Conservation (phyloP, 192 early-diverging fungal species). For the Coemansia sp. region DNA sequence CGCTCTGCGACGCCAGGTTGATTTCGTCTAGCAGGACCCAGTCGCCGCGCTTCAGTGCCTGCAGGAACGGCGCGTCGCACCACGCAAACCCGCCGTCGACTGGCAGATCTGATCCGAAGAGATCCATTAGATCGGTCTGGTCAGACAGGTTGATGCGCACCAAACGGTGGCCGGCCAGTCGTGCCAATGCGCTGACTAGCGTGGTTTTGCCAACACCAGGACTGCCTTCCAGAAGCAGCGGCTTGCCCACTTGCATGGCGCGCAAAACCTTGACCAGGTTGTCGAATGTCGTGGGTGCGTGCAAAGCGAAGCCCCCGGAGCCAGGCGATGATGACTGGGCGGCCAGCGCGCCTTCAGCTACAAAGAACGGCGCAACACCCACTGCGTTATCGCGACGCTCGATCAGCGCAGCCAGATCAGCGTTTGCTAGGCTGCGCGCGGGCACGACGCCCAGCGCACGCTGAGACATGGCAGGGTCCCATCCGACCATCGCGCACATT, state of each 20-base stretch:
- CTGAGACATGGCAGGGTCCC: not conserved
- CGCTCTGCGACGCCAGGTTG: slow-evolving; percentile 97
- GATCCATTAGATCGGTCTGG: slow-evolving; percentile 97
- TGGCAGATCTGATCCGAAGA: slow-evolving; percentile 97
- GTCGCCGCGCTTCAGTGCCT: slow-evolving; percentile 92
- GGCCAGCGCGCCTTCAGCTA: slow-evolving; percentile 59
- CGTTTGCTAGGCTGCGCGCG: not conserved
- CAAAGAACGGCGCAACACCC: slow-evolving; percentile 80
- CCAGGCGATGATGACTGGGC: slow-evolving; percentile 40
- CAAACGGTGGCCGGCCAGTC: slow-evolving; percentile 76
- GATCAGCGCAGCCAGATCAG: slow-evolving; percentile 12
- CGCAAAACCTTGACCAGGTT: slow-evolving; percentile 86
- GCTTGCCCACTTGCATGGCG: slow-evolving; percentile 88
- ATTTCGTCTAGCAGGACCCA: slow-evolving; percentile 98
- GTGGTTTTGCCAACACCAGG: slow-evolving; percentile 98
- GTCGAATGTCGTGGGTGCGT: slow-evolving; percentile 88
- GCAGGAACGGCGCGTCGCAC: slow-evolving; percentile 96
- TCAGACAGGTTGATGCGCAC: slow-evolving; percentile 97
- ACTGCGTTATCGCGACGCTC: slow-evolving; percentile 48
- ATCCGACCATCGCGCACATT: slow-evolving; percentile 49
- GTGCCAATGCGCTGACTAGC: slow-evolving; percentile 80
- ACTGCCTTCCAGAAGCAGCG: slow-evolving; percentile 93
- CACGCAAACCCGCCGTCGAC: slow-evolving; percentile 89
- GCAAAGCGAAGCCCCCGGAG: slow-evolving; percentile 71
- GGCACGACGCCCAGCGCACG: slow-evolving; percentile 42